phyloP scores from a whole-genome alignment of 202 grass and related monocot species.

The Eragrostis tef region DNA sequence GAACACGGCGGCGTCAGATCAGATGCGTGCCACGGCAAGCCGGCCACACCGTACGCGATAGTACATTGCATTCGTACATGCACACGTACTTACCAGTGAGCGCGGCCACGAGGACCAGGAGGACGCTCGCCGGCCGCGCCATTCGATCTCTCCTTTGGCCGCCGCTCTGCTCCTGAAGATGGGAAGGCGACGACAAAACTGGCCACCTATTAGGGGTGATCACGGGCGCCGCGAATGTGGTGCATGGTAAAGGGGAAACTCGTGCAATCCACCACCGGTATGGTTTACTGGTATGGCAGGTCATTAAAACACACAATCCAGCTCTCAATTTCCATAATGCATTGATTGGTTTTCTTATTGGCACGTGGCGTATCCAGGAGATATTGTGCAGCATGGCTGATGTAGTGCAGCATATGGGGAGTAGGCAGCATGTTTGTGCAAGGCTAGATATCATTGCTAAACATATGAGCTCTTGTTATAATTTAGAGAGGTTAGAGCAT shows the following conservation, averaged over 20 bases:
- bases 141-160: not conserved
- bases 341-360: conserved; percentile 26
- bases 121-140: conserved; percentile 19
- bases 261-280: not conserved
- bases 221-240: not conserved
- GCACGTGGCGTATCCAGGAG: conserved; percentile 27
- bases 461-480: too few relatives aligned
- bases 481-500: too few relatives aligned
- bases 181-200: conserved; percentile 34
- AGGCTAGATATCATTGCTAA: too few relatives aligned
- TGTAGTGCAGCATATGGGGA: too few relatives aligned
- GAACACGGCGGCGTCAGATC: not conserved
- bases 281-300: not conserved
- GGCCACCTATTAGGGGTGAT: conserved; percentile 31
- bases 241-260: too few relatives aligned
- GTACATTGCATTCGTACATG: not conserved
- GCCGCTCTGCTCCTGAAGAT: not conserved
- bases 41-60: not conserved
- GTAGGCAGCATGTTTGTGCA: too few relatives aligned
- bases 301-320: not conserved
- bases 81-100: conserved; percentile 33
- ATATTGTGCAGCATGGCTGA: not conserved
- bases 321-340: conserved; percentile 21
- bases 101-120: conserved; percentile 40
- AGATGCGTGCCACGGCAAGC: not conserved